Base-by-base conservation (phyloP, 352 stramenopile genomes). In the Phytophthora vignae region DNA sequence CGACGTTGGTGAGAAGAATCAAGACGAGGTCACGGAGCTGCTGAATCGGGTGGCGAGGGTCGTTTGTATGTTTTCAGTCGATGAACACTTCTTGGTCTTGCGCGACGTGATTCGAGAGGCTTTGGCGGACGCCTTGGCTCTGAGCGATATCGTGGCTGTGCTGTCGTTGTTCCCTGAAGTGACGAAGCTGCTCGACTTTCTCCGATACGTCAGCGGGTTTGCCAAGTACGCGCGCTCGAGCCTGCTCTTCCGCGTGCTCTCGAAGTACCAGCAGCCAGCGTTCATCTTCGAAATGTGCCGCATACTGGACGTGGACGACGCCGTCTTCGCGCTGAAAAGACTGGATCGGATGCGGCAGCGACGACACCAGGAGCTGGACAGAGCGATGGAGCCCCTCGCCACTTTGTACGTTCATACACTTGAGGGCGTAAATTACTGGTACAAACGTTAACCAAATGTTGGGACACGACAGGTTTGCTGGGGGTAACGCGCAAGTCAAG, bases 201-300 rank as follows among this genome's bases (percentile, higher is more conserved):
- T 91, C 31, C 58, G 69, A 38, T 91, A 89, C 31, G 82, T 81
- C 42, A 60, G 54, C 6, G 78, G 71, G 31, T 67, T 91, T n/a
- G 49, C 64, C 1, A 78, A 74, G 10, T 75, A 55, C 15, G 57
- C 66, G 0, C 66, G 71, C 25, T 69, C 60, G 33, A 75, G 60
- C 38, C 61, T 87, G 14, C 74, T 91, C 10, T 91, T 91, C 27
- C 78, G 77, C 17, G 81, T 91, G 12, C 71, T 93, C 6, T 77
- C 78, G 3, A 78, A 79, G 64, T 90, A 78, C 52, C 71, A 79
- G 31, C 76, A 82, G 21, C 83, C 83, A 8, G 66, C 21, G 4
- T 90, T 91, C 44, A 71, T 93, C 21, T 90, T 90, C 21, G 79
- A 85, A n/a, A 88, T 93, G 73, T 90, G 82, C 44, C 75, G 83